A percentile compares a stretch with the other conserved stretches of the same genome.
Evolutionary conservation across 345 rosid species (phyloP).

Genomic region (Psidium friedrichsthalianum): DNA sequence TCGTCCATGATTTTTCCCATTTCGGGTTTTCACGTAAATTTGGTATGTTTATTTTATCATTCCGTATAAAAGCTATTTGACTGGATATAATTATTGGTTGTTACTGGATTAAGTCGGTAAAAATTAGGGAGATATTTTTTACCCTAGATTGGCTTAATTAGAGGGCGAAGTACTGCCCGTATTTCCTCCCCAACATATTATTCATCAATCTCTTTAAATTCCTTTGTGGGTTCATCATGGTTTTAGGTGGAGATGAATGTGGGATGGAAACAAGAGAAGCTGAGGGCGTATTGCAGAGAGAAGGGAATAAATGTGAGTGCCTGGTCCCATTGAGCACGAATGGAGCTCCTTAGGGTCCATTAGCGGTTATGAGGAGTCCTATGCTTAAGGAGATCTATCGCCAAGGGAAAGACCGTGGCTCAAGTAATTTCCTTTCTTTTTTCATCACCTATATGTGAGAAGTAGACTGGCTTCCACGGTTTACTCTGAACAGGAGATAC

Average conservation of each 20-base stretch:
- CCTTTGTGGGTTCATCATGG: not conserved
- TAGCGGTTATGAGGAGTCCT: not conserved
- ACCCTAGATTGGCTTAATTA: too few species aligned
- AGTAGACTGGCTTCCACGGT: not conserved
- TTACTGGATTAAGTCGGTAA: too few species aligned
- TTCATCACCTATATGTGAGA: not conserved
- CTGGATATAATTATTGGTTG: too few species aligned
- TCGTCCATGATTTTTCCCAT: too few species aligned
- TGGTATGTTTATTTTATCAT: too few species aligned
- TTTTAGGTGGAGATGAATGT: too few species aligned
- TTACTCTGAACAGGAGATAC: not conserved
- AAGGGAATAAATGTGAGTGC: conserved; percentile 6
- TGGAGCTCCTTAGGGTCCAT: conserved; percentile 12
- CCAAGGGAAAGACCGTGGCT: not conserved
- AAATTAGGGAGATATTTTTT: too few species aligned
- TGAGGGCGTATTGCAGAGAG: conserved; percentile 1
- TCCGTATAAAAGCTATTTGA: too few species aligned
- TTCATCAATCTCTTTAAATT: too few species aligned
- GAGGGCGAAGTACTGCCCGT: too few species aligned
- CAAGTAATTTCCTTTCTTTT: not conserved
- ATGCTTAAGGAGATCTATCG: not conserved
- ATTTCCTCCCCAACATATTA: too few species aligned
- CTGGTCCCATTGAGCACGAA: not conserved
- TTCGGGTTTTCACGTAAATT: too few species aligned
- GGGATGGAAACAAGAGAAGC: conserved; percentile 7